Conservation (phyloP, 1,284 basidiomycete genomes). For the Vanrija sp. region DNA sequence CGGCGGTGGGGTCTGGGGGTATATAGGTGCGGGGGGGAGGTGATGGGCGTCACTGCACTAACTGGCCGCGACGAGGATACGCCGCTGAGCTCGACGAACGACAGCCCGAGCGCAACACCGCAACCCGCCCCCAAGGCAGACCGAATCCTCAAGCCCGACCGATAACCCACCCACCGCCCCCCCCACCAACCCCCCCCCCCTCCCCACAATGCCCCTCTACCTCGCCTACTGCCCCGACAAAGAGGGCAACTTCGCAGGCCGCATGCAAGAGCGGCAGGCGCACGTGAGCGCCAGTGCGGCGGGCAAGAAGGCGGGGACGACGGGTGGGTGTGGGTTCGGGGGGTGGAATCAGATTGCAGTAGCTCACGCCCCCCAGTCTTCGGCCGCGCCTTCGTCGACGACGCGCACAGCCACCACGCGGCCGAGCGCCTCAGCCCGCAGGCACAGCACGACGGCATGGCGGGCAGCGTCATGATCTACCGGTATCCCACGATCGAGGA, state of each 20-base stretch:
- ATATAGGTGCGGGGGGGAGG: no score
- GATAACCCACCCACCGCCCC: no score
- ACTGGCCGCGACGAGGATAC: no score
- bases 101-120: no score
- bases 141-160: no score
- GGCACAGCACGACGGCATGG: slow-evolving; percentile 21
- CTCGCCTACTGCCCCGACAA: slow-evolving; percentile 38
- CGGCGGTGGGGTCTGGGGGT: no score
- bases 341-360: no score
- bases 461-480: slow-evolving; percentile 39
- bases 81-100: no score
- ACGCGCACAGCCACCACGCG: slow-evolving; percentile 1
- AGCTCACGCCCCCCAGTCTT: no score
- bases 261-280: slow-evolving; percentile 27
- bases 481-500: slow-evolving; percentile 25
- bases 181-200: not conserved
- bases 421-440: not conserved
- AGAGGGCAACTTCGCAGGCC: slow-evolving; percentile 29
- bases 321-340: not conserved
- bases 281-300: slow-evolving; percentile 18
- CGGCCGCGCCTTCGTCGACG: slow-evolving; percentile 11
- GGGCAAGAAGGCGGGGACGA: slow-evolving; percentile 3
- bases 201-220: slow-evolving; percentile 27
- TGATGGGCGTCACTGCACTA: no score
- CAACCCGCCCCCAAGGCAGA: no score